Base-by-base conservation (phyloP, 352 stramenopile genomes). In the Globisporangium echinulatum region DNA sequence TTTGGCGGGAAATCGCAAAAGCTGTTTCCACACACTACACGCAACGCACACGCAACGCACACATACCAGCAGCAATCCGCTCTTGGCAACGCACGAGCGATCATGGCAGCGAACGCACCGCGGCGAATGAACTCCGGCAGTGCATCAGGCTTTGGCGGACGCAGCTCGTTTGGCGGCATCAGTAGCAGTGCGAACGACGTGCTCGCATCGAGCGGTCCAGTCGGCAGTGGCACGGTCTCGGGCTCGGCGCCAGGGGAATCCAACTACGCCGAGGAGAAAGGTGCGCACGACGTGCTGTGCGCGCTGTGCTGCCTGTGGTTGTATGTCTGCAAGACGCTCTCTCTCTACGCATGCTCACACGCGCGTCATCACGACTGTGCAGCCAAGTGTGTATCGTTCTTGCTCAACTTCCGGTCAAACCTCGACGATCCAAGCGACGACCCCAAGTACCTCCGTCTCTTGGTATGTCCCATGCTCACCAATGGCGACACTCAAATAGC, bases 331-430 rank as follows among this genome's bases (percentile, higher is more conserved):
- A 33, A 33, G 25, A 3, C 25, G 25, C 25, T 33, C 25, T 33
- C 25, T 33, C 25, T 33, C 25, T 33, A 33, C 25, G 25, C 25
- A 33, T 48, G 25, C 25, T 63, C 43, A 17, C 11, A 13, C 49
- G 13, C 1, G 25, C 50, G 5, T 11, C 13, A 8, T 25, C 4
- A n/a, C 5, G 11, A 37, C 3, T 40, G 14, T 64, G 51, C 48
- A 94, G 85, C 74, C 10, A 94, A 92, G 71, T 92, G 81, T 61
- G 63, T 74, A n/a, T 61, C 74, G 17, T 94, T 94, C 64, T 62
- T 94, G 52, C 54, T 76, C 7, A 81, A 79, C 36, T 94, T 88
- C 56, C 79, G 68, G 47, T 92, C 81, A n/a, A 86, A 90, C 58
- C 61, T 92, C 55, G 80, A 90, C 61, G 79, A 90, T 4, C 68